Evolutionary conservation across 2,329 filamentous ascomycete species (phyloP).

Genomic region (Aspergillus caelatus): DNA sequence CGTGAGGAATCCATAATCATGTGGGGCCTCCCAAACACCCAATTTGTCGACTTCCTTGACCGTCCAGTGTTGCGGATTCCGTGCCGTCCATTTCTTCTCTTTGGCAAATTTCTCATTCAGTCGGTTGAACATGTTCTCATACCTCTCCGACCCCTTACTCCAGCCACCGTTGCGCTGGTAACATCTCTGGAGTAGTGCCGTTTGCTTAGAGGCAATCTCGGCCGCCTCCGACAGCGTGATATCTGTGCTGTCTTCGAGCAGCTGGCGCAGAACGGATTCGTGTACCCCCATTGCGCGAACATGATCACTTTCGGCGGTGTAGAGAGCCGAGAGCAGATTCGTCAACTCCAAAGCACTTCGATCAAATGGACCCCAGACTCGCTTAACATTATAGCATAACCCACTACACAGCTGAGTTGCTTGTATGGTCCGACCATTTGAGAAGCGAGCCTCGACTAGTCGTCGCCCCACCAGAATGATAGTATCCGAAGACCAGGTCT

Average conservation of each 20-base stretch:
- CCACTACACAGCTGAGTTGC: slow-evolving; percentile 1
- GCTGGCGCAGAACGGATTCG: slow-evolving; percentile 5
- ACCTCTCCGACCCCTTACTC: not conserved
- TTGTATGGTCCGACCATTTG: slow-evolving; percentile 1
- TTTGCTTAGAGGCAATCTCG: not conserved
- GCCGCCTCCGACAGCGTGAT: not conserved
- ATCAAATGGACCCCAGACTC: slow-evolving; percentile 8
- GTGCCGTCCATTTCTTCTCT: not conserved
- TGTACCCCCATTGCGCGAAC: slow-evolving; percentile 4
- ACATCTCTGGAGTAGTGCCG: not conserved
- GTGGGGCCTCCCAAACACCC: not conserved
- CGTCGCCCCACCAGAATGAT: slow-evolving; percentile 6
- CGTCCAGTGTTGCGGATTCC: not conserved
- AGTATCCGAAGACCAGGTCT: slow-evolving; percentile 9
- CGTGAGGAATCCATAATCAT: slow-evolving; percentile 3
- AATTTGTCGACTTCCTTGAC: not conserved
- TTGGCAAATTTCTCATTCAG: slow-evolving; percentile 6
- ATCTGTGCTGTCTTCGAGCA: not conserved
- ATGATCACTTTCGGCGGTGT: not conserved
- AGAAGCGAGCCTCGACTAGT: slow-evolving; percentile 7
- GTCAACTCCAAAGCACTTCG: slow-evolving; percentile 4
- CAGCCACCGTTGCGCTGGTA: slow-evolving; percentile 5
- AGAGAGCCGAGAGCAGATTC: slow-evolving; percentile 3
- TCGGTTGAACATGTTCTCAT: not conserved
- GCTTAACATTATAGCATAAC: slow-evolving; percentile 7